Evolutionary conservation across 805 yeast genomes (phyloP), one percentile per base, ranked within the genome.

Genomic region (Schizosaccharomyces japonicus): DNA sequence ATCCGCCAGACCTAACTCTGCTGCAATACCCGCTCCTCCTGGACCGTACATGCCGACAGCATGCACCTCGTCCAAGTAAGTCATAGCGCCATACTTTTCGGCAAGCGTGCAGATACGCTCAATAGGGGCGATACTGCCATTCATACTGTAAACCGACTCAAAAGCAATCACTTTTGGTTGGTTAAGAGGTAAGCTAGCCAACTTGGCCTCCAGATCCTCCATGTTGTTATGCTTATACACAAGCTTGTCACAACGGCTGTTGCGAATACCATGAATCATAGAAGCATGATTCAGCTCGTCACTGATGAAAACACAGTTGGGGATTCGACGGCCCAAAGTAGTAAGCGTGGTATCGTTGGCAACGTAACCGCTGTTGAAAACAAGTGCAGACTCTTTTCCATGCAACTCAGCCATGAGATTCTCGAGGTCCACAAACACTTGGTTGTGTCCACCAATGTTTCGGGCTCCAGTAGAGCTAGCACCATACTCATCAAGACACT

Each of bases 31-130:
- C 29, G 95, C 98, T 60, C 99, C 99, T 57, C 81, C 94, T 50
- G 98, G 96, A 57, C 99, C 99, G 60, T 90, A 90, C 78, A 90
- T 73, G 49, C 99, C 99, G 44, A 90, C 96, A 31, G 98, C 96
- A 59, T 90, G 99, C 34, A 90, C 99, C 64, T 90, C 99, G 62
- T 90, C 99, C 61, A 90, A 69, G 64, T 90, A 90, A 29, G 99
- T 90, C 56, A 90, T 65, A 44, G 96, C 95, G 52, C 96, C 96
- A 61, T 90, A 90, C 65, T 90, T 83, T 48, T 90, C 95, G 36
- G 99, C 99, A 58, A 90, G 70, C 56, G 84, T 94, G 62, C 95
- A 87, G 54, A 90, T 84, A 52, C 72, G 75, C 57, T 79, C 82
- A 56, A 90, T 90, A 47, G 95, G 95, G 34, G 95, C 80, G 50